phyloP scores from a whole-genome alignment of 2,329 filamentous ascomycete species.

The Calonectria pseudoreteaudii region DNA sequence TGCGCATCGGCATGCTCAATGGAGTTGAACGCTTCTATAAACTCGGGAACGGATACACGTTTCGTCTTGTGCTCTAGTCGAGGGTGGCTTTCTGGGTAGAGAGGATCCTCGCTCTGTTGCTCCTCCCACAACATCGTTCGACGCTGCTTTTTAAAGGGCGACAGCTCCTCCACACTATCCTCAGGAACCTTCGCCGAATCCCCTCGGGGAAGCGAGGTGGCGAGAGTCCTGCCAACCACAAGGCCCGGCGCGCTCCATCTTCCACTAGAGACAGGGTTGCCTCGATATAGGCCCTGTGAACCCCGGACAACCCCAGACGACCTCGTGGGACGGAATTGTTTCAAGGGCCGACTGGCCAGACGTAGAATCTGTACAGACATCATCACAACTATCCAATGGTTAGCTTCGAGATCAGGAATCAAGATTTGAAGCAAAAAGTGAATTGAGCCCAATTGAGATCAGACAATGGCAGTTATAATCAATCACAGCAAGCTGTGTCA shows the following conservation, averaged over 20 bases:
- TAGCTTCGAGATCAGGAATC: conserved; percentile 29
- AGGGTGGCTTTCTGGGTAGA: conserved; percentile 51
- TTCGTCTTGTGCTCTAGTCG: conserved; percentile 43
- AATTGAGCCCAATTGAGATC: conserved; percentile 40
- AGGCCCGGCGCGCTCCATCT: conserved; percentile 17
- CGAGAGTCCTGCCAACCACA: conserved; percentile 32
- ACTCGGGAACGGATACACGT: conserved; percentile 50
- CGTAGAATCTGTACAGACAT: conserved; percentile 52
- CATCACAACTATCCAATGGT: conserved; percentile 48
- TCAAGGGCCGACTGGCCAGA: conserved; percentile 48
- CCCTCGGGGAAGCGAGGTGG: conserved; percentile 31
- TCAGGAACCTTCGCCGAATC: conserved; percentile 29
- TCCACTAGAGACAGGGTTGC: conserved; percentile 28
- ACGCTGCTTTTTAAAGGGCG: conserved; percentile 53
- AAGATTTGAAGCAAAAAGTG: conserved; percentile 21
- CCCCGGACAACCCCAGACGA: conserved; percentile 26
- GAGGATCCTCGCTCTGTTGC: conserved; percentile 48
- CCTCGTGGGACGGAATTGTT: conserved; percentile 30
- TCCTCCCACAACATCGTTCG: conserved; percentile 48
- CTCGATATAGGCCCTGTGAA: conserved; percentile 17
- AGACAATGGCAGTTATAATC: conserved; percentile 57
- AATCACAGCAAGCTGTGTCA: conserved; percentile 59
- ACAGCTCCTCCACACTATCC: conserved; percentile 41
- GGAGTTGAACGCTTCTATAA: conserved; percentile 46
- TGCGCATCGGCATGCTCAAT: conserved; percentile 40